A percentile compares a stretch with the other conserved stretches of the same genome.
These are phyloP conservation scores for Monilinia aucupariae DNA, from an alignment of 2,329 filamentous ascomycete genomes.

Conservation along the genomic window DNA sequence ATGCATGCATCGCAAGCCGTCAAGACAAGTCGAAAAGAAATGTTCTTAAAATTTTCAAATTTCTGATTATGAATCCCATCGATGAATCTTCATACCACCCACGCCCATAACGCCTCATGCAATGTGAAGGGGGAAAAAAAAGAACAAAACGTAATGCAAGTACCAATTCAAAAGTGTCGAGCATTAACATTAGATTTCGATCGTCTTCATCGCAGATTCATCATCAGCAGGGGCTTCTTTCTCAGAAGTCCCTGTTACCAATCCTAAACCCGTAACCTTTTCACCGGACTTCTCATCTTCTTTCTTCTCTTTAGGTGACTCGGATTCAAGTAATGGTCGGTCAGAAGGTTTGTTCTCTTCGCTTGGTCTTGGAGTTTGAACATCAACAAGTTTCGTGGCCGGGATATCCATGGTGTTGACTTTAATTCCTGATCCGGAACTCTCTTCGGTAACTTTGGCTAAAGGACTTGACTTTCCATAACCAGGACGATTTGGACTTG, in stretches of 20 bases:
- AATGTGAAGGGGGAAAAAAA: slow-evolving; percentile 1
- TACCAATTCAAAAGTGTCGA: slow-evolving; percentile 8
- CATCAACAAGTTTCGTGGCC: slow-evolving; percentile 34
- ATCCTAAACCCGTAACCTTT: slow-evolving; percentile 19
- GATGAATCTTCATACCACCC: slow-evolving; percentile 3
- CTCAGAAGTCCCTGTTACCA: slow-evolving; percentile 27
- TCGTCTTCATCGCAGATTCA: slow-evolving; percentile 36
- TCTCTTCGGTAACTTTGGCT: slow-evolving; percentile 69
- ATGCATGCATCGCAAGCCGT: neutral
- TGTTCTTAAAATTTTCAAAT: slow-evolving; percentile 3
- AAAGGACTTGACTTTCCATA: slow-evolving; percentile 67
- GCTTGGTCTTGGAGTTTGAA: slow-evolving; percentile 34
- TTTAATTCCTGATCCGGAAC: slow-evolving; percentile 26
- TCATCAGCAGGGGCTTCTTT: slow-evolving; percentile 34
- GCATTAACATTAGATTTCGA: slow-evolving; percentile 33
- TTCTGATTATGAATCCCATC: slow-evolving; percentile 9
- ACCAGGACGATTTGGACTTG: slow-evolving; percentile 59
- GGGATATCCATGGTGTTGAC: slow-evolving; percentile 27
- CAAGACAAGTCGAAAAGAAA: neutral
- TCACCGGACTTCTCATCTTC: slow-evolving; percentile 29
- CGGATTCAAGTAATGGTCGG: slow-evolving; percentile 29
- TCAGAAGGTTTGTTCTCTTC: slow-evolving; percentile 31
- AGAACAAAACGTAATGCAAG: slow-evolving; percentile 10
- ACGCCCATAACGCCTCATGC: slow-evolving; percentile 12
- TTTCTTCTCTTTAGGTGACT: slow-evolving; percentile 30